Percentiles rank a stretch among this genome's conserved stretches.
Evolutionary conservation across 2,329 filamentous ascomycete genomes (phyloP).

Genomic region (Colletotrichum sansevieriae): DNA sequence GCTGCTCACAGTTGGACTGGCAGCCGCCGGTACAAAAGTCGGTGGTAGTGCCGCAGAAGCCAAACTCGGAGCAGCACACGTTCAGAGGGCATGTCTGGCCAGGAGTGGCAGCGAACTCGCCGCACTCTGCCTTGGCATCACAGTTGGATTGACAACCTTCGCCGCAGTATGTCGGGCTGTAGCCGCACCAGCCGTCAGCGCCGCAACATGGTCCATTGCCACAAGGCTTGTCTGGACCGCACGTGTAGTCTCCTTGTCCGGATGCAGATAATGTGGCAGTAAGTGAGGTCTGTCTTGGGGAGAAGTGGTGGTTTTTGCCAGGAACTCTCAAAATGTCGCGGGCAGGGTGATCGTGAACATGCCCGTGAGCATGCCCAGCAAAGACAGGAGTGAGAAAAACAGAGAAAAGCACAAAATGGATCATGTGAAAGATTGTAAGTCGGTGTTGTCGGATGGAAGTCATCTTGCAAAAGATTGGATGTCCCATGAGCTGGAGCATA

Average conservation of each 20-base stretch:
- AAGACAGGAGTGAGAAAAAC: too few species aligned
- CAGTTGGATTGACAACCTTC: conserved; percentile 49
- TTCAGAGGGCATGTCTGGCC: conserved; percentile 27
- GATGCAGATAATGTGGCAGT: background rate
- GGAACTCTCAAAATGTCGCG: background rate
- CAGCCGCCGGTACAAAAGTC: conserved; percentile 30
- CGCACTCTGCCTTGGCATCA: conserved; percentile 51
- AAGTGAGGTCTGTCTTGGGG: background rate
- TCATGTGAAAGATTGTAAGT: too few species aligned
- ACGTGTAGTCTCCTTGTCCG: background rate
- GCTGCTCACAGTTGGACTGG: conserved; percentile 45
- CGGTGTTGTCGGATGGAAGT: too few species aligned
- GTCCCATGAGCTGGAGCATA: too few species aligned
- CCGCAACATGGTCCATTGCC: background rate
- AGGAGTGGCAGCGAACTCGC: conserved; percentile 44
- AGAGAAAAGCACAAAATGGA: too few species aligned
- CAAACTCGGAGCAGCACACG: background rate
- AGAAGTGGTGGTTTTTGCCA: background rate
- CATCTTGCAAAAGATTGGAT: too few species aligned
- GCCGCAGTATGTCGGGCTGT: conserved; percentile 1
- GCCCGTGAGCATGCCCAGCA: background rate
- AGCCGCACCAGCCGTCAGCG: background rate
- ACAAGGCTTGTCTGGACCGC: background rate
- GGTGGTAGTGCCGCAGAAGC: conserved; percentile 5
- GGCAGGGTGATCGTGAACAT: background rate